Evolutionary conservation across 2,329 filamentous ascomycete genomes (phyloP).

Genomic region (Bipolaris bicolor): DNA sequence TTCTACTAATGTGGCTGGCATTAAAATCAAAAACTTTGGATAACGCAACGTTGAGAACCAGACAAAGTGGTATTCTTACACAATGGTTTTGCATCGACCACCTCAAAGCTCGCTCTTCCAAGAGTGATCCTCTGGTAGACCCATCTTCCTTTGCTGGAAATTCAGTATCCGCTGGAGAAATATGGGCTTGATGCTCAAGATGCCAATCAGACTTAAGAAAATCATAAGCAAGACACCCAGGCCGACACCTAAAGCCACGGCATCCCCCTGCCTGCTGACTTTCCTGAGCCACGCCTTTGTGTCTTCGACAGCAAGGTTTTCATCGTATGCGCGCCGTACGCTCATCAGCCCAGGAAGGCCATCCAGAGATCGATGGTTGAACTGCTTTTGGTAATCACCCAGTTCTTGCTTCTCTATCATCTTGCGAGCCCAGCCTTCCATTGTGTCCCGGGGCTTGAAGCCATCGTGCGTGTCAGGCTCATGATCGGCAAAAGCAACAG

Average conservation of each 20-base stretch:
- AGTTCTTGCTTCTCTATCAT: slow-evolving; percentile 58
- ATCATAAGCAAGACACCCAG: slow-evolving; percentile 32
- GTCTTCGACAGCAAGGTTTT: slow-evolving; percentile 56
- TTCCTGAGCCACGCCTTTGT: slow-evolving; percentile 35
- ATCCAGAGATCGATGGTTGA: slow-evolving; percentile 54
- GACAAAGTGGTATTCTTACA: no score
- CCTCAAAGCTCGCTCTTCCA: slow-evolving; percentile 17
- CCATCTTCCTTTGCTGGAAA: slow-evolving; percentile 34
- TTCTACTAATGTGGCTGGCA: no score
- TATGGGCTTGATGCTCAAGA: slow-evolving; percentile 24
- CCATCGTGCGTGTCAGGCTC: slow-evolving; percentile 19
- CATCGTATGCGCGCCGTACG: slow-evolving; percentile 56
- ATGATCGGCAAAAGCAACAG: slow-evolving; percentile 31
- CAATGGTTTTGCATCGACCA: not conserved
- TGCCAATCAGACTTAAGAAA: slow-evolving; percentile 22
- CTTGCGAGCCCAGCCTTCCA: slow-evolving; percentile 60
- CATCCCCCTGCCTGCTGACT: slow-evolving; percentile 34
- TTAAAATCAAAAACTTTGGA: no score
- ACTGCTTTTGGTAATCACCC: slow-evolving; percentile 61
- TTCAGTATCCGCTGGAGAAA: slow-evolving; percentile 32
- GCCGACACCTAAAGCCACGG: slow-evolving; percentile 26
- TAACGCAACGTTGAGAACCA: no score
- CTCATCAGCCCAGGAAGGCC: slow-evolving; percentile 39
- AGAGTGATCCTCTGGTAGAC: slow-evolving; percentile 18
- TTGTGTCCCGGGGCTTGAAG: slow-evolving; percentile 56